Evolutionary conservation across 306 rosid species (phyloP), one percentile per base, ranked within the genome.

Genomic region (Mucuna pruriens): DNA sequence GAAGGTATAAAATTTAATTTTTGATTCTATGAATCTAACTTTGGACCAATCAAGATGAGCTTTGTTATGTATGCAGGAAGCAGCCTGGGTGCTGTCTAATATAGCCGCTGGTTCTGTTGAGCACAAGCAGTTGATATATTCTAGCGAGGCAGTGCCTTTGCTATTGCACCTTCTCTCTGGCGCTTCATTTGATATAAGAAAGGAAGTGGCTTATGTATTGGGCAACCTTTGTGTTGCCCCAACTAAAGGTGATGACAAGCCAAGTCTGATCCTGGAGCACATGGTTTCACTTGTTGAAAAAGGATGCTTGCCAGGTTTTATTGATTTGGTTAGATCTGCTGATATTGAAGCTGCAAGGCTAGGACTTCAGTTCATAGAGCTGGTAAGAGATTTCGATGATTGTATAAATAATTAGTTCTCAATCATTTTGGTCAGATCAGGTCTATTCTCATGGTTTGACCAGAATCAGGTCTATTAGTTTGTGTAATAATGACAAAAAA

Each of bases 41-140:
- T 80, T 78, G 70, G 45, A 33, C 62, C 26, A 82, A 26, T 55
- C 87, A 42, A 45, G 52, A n/a, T 22, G 64, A 79, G 62, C 45
- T 54, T 66, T 70, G 40, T 65, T 60, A 62, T 71, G 65, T 40
- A 73, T 76, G 81, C 80, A 96, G 99, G 98, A 96, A 90, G 93
- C 98, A 76, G 89, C 98, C 19, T 96, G 99, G 98, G 97, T 89
- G 65, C 88, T 96, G 39, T 93, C 98, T 73, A 96, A 96, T 85
- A 82, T 93, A 52, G 99, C 97, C 44, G 94, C 97, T 9, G 97
- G 97, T 70, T 90, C 97, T 36, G 42, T 90, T 45, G 97, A 92
- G 80, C 98, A 90, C 84, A 96, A 96, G 90, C 90, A 84, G 72
- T 80, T 92, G 82, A 92, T 96, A 75, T 89, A 83, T 83, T 85